Evolutionary conservation across 192 early-diverging fungal species (phyloP).

Genomic region (Mycoemilia scoparia): DNA sequence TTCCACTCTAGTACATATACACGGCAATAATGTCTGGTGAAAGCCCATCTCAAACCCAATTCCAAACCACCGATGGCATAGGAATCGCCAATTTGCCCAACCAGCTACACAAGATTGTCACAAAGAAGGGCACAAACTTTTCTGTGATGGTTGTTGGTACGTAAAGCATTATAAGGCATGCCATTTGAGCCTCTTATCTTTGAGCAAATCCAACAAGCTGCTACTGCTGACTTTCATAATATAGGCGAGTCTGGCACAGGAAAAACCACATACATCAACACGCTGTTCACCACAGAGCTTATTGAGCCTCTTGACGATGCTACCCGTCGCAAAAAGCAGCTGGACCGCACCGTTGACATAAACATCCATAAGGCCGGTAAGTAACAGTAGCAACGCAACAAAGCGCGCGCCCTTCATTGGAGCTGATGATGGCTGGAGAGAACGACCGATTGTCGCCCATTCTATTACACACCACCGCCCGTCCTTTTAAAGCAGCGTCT

Average conservation of each 20-base stretch:
- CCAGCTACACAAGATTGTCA: constrained; percentile 96
- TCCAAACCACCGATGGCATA: constrained; percentile 45
- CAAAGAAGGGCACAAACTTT: constrained; percentile 88
- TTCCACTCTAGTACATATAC: no score
- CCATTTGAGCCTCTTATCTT: neutral
- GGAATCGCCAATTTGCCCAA: constrained; percentile 98
- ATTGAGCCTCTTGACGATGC: constrained; percentile 72
- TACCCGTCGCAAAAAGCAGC: constrained; percentile 71
- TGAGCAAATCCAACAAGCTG: neutral
- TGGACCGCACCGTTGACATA: constrained; percentile 93
- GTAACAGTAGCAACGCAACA: no score
- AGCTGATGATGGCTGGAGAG: no score
- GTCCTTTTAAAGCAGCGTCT: no score
- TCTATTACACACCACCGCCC: no score
- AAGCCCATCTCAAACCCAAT: no score
- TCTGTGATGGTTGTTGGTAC: constrained; percentile 93
- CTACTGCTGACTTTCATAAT: no score
- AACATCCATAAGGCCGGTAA: constrained; percentile 87
- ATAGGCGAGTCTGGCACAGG: constrained; percentile 95
- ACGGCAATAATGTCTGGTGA: no score
- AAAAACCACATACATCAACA: constrained; percentile 99
- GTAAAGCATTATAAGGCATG: constrained; percentile 34
- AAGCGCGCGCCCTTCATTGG: no score
- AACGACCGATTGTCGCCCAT: no score
- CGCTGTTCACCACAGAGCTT: constrained; percentile 86